Conservation (phyloP, 2,329 filamentous ascomycete species). For the Colletotrichum navitas region DNA sequence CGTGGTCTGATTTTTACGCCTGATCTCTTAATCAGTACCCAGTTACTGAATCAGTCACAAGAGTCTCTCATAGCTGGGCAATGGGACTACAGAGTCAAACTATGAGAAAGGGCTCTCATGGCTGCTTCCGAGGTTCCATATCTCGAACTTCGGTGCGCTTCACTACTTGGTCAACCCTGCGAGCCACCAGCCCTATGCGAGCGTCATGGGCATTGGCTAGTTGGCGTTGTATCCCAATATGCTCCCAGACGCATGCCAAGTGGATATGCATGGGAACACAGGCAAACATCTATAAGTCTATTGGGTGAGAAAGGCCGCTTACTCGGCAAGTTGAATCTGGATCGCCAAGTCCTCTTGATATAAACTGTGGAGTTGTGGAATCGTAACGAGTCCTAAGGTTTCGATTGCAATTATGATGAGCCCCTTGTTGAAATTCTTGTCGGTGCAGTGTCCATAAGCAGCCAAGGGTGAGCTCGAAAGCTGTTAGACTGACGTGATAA, state of each 20-base stretch:
- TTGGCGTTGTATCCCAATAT: no score
- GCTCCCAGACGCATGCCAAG: not conserved
- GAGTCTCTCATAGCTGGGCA: not conserved
- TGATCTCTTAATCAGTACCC: not conserved
- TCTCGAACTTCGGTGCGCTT: not conserved
- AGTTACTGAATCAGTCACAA: not conserved
- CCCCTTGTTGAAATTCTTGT: no score
- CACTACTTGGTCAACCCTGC: not conserved
- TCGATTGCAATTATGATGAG: no score
- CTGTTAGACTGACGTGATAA: slow-evolving; percentile 64
- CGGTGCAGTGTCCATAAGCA: no score
- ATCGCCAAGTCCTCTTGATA: no score
- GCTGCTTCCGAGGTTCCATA: not conserved
- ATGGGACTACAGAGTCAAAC: not conserved
- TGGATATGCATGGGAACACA: no score
- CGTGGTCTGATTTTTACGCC: slow-evolving; percentile 8
- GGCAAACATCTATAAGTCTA: no score
- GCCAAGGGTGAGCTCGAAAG: no score
- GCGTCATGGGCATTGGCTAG: not conserved
- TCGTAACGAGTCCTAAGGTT: no score
- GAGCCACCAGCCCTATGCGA: not conserved
- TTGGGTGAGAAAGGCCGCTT: no score
- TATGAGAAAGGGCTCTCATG: not conserved
- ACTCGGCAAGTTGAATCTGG: no score
- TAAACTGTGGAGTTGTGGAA: no score